Percentiles rank a stretch among this genome's conserved stretches.
Conservation (phyloP, 129 eudicot genomes). For the Flaveria bidentis region DNA sequence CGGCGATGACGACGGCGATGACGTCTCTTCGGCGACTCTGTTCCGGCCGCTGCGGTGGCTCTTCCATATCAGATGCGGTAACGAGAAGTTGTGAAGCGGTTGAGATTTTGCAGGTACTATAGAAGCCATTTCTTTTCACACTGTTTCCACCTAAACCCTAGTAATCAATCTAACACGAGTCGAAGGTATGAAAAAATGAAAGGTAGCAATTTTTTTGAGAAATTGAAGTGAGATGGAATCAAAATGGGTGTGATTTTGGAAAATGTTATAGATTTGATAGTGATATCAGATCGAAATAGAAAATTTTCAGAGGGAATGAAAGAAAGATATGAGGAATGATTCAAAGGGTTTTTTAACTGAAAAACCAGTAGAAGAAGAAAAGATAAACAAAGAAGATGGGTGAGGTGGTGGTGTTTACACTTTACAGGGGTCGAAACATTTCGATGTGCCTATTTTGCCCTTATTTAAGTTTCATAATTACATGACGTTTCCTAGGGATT, state of each 20-base stretch:
- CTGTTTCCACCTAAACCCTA: no score
- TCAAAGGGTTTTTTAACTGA: slow-evolving; percentile 19
- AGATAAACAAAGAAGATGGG: neutral
- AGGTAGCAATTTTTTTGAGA: neutral
- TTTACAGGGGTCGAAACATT: slow-evolving; percentile 21
- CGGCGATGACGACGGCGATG: slow-evolving; percentile 36
- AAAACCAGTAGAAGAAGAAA: neutral
- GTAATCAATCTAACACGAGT: slow-evolving; percentile 4
- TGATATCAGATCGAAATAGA: slow-evolving; percentile 3
- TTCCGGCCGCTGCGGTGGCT: slow-evolving; percentile 48
- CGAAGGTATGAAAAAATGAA: neutral
- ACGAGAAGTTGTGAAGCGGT: slow-evolving; percentile 67
- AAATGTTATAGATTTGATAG: slow-evolving; percentile 2
- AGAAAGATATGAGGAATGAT: neutral
- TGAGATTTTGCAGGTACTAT: slow-evolving; percentile 68
- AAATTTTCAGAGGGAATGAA: slow-evolving; percentile 1
- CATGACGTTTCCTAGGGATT: slow-evolving; percentile 2
- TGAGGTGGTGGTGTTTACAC: slow-evolving; percentile 5
- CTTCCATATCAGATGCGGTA: slow-evolving; percentile 64
- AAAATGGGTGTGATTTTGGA: neutral
- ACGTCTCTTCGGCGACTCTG: slow-evolving; percentile 37
- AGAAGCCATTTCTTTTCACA: slow-evolving; percentile 48
- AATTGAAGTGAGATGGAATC: neutral
- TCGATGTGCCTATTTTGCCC: slow-evolving; percentile 17
- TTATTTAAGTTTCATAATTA: neutral